These are phyloP conservation scores for Blastomyces percursus DNA, from an alignment of 2,329 filamentous ascomycete genomes.

Conservation along the genomic window DNA sequence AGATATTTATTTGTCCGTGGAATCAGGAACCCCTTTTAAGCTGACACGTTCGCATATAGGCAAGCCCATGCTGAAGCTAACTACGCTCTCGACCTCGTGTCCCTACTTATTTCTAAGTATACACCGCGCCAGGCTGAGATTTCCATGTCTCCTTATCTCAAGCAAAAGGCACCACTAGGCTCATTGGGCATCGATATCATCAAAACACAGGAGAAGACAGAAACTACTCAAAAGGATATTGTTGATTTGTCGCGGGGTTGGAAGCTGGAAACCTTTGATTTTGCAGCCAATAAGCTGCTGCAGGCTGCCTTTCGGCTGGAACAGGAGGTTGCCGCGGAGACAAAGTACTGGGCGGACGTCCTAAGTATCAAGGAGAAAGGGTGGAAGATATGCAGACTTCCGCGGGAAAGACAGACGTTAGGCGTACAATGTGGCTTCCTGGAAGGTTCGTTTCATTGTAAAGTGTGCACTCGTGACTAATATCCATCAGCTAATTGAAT, in stretches of 20 bases:
- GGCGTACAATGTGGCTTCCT: slow-evolving; percentile 84
- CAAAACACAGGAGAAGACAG: slow-evolving; percentile 48
- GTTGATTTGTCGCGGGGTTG: slow-evolving; percentile 53
- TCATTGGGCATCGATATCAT: slow-evolving; percentile 60
- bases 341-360: slow-evolving; percentile 80
- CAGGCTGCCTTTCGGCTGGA: slow-evolving; percentile 61
- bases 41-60: slow-evolving; percentile 18
- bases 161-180: slow-evolving; percentile 60
- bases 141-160: slow-evolving; percentile 60
- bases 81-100: slow-evolving; percentile 69
- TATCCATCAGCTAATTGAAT: slow-evolving; percentile 5
- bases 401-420: slow-evolving; percentile 59
- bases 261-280: slow-evolving; percentile 65
- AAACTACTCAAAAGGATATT: slow-evolving; percentile 44
- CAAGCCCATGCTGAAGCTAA: slow-evolving; percentile 41
- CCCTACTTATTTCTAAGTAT: slow-evolving; percentile 72
- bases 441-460: slow-evolving; percentile 44
- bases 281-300: slow-evolving; percentile 61
- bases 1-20: too few relatives aligned
- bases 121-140: slow-evolving; percentile 56
- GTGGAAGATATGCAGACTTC: slow-evolving; percentile 74
- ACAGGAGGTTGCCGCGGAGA: slow-evolving; percentile 67
- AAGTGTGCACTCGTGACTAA: not conserved
- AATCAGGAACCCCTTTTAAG: not conserved
- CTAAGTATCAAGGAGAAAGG: slow-evolving; percentile 69